A percentile compares a stretch with the other conserved stretches of the same genome.
Conservation (phyloP, 2,329 filamentous ascomycete species). For the Pseudocercospora cruenta region DNA sequence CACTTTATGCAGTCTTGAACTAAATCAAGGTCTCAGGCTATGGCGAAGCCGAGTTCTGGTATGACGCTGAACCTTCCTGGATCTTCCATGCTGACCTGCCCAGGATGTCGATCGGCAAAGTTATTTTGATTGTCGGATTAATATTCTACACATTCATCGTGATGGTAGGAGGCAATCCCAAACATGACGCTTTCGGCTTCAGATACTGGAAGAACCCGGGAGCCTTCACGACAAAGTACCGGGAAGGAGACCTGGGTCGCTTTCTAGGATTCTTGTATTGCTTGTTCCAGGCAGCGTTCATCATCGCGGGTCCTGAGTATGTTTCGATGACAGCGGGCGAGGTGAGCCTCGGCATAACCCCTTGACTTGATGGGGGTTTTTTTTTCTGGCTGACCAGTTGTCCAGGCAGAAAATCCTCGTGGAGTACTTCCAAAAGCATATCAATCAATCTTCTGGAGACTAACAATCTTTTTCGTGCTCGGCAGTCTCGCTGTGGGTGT, state of each 20-base stretch:
- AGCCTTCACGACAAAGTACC: constrained; percentile 57
- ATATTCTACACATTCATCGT: constrained; percentile 78
- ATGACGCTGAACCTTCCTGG: neutral
- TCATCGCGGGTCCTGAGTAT: constrained; percentile 69
- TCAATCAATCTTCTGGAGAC: constrained; percentile 77
- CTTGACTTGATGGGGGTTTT: too few species aligned
- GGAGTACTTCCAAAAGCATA: constrained; percentile 71
- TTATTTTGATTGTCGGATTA: constrained; percentile 71
- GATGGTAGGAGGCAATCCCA: constrained; percentile 78
- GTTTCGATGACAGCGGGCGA: constrained; percentile 67
- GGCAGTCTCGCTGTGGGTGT: constrained; percentile 74
- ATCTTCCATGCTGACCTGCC: too few species aligned
- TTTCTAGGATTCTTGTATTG: constrained; percentile 78
- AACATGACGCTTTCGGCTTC: constrained; percentile 72
- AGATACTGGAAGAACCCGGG: constrained; percentile 70
- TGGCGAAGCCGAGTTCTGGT: constrained; percentile 76
- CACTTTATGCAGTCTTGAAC: constrained; percentile 66
- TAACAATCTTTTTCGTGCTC: constrained; percentile 75
- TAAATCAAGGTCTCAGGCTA: constrained; percentile 74
- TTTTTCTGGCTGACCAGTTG: neutral
- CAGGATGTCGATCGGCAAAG: constrained; percentile 51
- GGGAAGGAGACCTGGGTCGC: constrained; percentile 68
- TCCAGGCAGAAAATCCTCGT: constrained; percentile 69
- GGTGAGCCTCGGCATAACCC: neutral
- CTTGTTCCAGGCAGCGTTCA: constrained; percentile 71